Evolutionary conservation across 495 filamentous ascomycete species (phyloP).

Genomic region (Penicillium simplicissimum): DNA sequence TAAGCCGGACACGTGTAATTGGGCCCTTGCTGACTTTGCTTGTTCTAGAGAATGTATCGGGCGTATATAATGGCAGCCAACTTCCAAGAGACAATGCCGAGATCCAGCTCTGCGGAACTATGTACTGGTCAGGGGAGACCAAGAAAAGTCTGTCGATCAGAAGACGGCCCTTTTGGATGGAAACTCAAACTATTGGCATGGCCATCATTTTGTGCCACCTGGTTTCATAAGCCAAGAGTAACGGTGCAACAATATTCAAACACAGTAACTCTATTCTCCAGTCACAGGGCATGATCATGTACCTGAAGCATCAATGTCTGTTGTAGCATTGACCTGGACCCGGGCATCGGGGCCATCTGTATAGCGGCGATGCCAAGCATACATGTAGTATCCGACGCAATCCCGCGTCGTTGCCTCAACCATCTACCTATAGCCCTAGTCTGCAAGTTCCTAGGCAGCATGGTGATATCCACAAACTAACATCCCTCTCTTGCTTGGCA

Average conservation of each 20-base stretch:
- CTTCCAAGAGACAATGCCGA: neutral
- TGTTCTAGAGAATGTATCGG: neutral
- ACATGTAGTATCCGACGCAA: neutral
- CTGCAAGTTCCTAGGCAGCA: slow-evolving; percentile 6
- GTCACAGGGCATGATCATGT: neutral
- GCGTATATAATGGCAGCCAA: neutral
- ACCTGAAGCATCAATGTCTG: neutral
- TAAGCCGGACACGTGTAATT: slow-evolving; percentile 3
- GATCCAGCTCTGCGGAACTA: neutral
- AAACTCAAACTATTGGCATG: neutral
- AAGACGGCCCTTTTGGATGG: neutral
- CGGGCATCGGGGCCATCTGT: neutral
- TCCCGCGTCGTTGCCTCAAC: neutral
- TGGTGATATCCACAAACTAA: slow-evolving; percentile 2
- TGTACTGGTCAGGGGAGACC: neutral
- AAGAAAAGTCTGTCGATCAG: neutral
- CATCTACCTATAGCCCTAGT: slow-evolving; percentile 1
- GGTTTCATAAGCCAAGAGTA: neutral
- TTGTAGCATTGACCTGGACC: neutral
- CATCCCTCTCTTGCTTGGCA: slow-evolving; percentile 21
- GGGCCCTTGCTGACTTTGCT: neutral
- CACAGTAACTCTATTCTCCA: no score
- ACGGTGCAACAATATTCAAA: neutral
- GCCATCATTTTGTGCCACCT: neutral
- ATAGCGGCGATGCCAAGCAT: slow-evolving; percentile 4